Base-by-base conservation (phyloP, 2,329 filamentous ascomycete genomes). In the Penicillium fuscoglaucum region DNA sequence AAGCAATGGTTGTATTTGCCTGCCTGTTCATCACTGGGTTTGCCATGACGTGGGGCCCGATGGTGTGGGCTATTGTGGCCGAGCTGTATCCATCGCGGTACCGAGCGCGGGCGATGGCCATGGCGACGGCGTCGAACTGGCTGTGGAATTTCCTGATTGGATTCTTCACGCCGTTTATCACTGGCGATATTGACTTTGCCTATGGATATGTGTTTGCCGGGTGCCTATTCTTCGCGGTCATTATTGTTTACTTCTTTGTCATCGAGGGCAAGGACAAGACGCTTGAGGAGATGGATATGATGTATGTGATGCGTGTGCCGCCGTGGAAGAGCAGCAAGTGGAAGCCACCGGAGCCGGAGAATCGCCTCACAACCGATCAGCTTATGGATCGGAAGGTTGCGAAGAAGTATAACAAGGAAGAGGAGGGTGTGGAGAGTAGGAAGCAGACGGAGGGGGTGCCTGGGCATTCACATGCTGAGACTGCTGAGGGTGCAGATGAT, bases 141-240 rank as follows among this genome's bases (percentile, higher is more conserved):
- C 59, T 74, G 15, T 89, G 86, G 86, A 88, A 90, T 71, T 91
- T 91, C 73, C 73, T 88, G 66, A 79, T 90, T 60, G 83, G 84
- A 0, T 92, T 92, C 79, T 91, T 91, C 78, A 91, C 89, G 0
- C 87, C 89, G 0, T 91, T 91, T 72, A 91, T 92, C 71, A 90
- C 87, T 0, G 76, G 79, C 0, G 82, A 84, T 4, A 91, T 92
- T 58, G 84, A 88, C 65, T 92, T 88, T 74, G 82, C 82, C 5
- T 91, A 91, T 69, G 90, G 90, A 2, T 90, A 91, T 64, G 85
- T 93, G 26, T 92, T 92, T 73, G 89, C 89, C 0, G 87, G 81
- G 0, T 91, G 88, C 69, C 88, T 90, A 67, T 75, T 89, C 6
- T 77, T 84, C 0, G 87, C 83, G 0, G 86, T 84, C 0, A 60